Evolutionary conservation across 257 asterid species (phyloP).

Genomic region (Ocimum tenuiflorum): DNA sequence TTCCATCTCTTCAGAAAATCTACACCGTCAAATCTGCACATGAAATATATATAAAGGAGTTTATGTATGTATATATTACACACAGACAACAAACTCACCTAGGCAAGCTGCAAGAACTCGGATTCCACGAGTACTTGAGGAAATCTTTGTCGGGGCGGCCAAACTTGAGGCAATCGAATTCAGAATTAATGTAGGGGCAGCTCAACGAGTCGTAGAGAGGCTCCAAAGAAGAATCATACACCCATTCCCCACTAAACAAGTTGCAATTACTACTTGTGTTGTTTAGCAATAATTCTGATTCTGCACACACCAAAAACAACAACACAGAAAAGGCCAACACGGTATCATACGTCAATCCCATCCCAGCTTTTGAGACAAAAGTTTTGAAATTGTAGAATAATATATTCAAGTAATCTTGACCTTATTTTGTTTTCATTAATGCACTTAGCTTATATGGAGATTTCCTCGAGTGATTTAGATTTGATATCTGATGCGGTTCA

Average conservation of each 20-base stretch:
- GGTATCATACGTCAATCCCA: constrained; percentile 7
- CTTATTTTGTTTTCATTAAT: too few relatives aligned
- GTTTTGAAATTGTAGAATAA: too few relatives aligned
- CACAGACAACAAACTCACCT: constrained; percentile 20
- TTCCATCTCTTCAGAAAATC: constrained; percentile 39
- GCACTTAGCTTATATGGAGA: too few relatives aligned
- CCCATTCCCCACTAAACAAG: constrained; percentile 52
- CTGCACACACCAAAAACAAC: constrained; percentile 7
- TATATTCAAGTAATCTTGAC: too few relatives aligned
- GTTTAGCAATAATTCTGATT: too few relatives aligned
- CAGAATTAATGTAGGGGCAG: constrained; percentile 42
- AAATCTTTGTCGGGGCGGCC: constrained; percentile 51
- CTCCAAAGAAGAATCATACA: constrained; percentile 26
- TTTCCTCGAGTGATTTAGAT: too few relatives aligned
- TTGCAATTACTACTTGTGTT: constrained; percentile 27
- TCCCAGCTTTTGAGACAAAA: background rate
- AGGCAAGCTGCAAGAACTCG: constrained; percentile 42
- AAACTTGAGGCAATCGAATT: constrained; percentile 45
- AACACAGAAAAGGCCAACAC: background rate
- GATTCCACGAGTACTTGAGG: constrained; percentile 50
- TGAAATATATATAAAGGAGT: too few relatives aligned
- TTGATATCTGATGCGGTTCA: too few relatives aligned
- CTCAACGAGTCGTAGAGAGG: constrained; percentile 41
- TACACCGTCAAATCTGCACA: constrained; percentile 35
- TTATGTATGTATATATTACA: too few relatives aligned